Evolutionary conservation across 208 protist species (phyloP).

Genomic region (Crithidia fasciculata): DNA sequence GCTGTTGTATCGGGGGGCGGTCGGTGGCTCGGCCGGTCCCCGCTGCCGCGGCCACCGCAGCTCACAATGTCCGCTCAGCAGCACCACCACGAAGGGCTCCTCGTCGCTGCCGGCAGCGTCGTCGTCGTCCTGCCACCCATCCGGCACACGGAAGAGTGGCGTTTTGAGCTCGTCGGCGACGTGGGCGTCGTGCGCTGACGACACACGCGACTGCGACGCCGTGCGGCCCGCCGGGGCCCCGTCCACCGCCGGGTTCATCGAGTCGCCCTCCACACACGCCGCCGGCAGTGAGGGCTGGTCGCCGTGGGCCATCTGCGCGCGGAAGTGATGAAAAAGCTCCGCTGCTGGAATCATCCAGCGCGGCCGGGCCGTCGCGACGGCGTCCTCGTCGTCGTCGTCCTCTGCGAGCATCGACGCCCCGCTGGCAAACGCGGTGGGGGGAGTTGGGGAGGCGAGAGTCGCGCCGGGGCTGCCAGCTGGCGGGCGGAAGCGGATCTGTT

Average conservation of each 20-base stretch:
- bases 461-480: neutral
- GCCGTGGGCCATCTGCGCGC: slow-evolving; percentile 22
- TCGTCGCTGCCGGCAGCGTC: neutral
- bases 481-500: neutral
- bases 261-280: neutral
- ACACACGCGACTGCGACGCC: neutral
- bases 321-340: slow-evolving; percentile 27
- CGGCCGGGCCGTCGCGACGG: neutral
- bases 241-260: neutral
- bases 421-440: neutral
- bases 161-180: neutral
- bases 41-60: slow-evolving; percentile 29
- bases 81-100: slow-evolving; percentile 32
- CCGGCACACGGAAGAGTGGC: slow-evolving; percentile 15
- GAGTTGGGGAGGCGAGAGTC: neutral
- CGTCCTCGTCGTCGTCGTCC: neutral
- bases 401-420: neutral
- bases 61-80: slow-evolving; percentile 44
- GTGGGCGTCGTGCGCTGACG: neutral
- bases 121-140: slow-evolving; percentile 3
- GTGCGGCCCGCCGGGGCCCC: neutral
- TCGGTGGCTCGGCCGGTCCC: slow-evolving; percentile 28
- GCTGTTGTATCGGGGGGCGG: slow-evolving; percentile 37
- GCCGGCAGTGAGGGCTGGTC: slow-evolving; percentile 24
- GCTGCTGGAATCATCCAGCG: slow-evolving; percentile 19